A percentile compares a stretch with the other conserved stretches of the same genome.
phyloP scores from a whole-genome alignment of 805 yeast species.

The Candida ovalis region DNA sequence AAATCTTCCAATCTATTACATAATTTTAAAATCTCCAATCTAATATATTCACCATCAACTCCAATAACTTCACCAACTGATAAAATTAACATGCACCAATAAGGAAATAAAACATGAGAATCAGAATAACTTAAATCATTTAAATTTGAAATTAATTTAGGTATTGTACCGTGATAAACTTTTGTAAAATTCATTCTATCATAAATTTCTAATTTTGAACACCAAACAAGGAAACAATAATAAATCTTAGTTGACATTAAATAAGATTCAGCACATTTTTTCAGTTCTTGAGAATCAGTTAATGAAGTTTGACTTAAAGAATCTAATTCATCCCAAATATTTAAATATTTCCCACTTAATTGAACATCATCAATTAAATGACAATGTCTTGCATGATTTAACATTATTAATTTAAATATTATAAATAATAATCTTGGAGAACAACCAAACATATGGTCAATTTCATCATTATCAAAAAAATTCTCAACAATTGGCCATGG shows the following conservation, averaged over 20 bases:
- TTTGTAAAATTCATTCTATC: constrained; percentile 7
- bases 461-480: constrained; percentile 21
- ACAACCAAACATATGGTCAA: constrained; percentile 34
- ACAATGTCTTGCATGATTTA: constrained; percentile 13
- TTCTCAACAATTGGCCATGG: constrained; percentile 25
- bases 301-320: constrained; percentile 7
- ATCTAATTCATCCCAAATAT: constrained; percentile 12
- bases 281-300: constrained; percentile 10
- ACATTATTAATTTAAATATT: constrained; percentile 21
- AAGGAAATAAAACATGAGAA: constrained; percentile 25
- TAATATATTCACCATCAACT: constrained; percentile 12
- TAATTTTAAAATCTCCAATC: constrained; percentile 19
- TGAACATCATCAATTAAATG: constrained; percentile 2
- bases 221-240: constrained; percentile 14
- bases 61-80: constrained; percentile 16
- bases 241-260: constrained; percentile 16
- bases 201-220: constrained; percentile 7
- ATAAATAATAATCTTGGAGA: constrained; percentile 27
- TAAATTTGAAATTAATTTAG: constrained; percentile 10
- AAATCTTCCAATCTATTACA: constrained; percentile 16
- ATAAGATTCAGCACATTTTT: constrained; percentile 21
- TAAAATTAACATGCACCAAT: constrained; percentile 30
- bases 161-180: constrained; percentile 4
- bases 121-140: constrained; percentile 8
- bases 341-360: constrained; percentile 4